Evolutionary conservation across 177 flowering plant genomes (phyloP).

Genomic region (Tripterygium wilfordii): DNA sequence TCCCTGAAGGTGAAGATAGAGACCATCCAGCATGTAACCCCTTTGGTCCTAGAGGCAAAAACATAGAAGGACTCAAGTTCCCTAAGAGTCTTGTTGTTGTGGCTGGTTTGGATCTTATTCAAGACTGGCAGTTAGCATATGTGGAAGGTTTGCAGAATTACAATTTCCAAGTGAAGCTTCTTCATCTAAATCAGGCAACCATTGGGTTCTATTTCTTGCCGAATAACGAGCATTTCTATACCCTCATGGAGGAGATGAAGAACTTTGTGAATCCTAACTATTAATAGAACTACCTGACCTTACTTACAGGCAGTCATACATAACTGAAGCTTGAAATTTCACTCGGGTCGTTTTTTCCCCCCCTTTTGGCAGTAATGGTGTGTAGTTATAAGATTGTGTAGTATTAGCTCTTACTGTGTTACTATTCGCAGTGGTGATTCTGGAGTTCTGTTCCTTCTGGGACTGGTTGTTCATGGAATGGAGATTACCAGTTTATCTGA

Average conservation of each 20-base stretch:
- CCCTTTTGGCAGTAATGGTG: conserved; percentile 15
- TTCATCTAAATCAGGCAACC: conserved; percentile 40
- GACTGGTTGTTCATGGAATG: background rate
- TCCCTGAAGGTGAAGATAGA: conserved; percentile 53
- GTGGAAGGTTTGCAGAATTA: conserved; percentile 34
- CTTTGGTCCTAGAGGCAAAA: conserved; percentile 39
- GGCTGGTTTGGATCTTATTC: conserved; percentile 49
- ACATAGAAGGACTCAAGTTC: conserved; percentile 29
- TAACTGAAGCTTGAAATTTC: conserved; percentile 27
- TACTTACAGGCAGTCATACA: conserved; percentile 18
- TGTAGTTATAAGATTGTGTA: conserved; percentile 27
- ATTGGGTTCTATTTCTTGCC: conserved; percentile 64
- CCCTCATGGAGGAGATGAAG: conserved; percentile 42
- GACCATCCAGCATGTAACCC: conserved; percentile 59
- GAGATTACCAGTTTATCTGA: background rate
- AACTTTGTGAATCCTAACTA: conserved; percentile 31
- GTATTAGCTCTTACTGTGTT: conserved; percentile 9
- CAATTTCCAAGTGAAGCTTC: conserved; percentile 35
- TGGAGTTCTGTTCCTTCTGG: conserved; percentile 8
- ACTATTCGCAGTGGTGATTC: conserved; percentile 7
- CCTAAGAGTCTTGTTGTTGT: conserved; percentile 48
- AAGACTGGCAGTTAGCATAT: conserved; percentile 55
- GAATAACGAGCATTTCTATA: conserved; percentile 43
- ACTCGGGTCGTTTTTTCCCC: conserved; percentile 12
- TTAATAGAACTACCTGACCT: conserved; percentile 23